Evolutionary conservation across 192 early-diverging fungal genomes (phyloP), one percentile per base, ranked within the genome.

Genomic region (Chytriomyces confervae): DNA sequence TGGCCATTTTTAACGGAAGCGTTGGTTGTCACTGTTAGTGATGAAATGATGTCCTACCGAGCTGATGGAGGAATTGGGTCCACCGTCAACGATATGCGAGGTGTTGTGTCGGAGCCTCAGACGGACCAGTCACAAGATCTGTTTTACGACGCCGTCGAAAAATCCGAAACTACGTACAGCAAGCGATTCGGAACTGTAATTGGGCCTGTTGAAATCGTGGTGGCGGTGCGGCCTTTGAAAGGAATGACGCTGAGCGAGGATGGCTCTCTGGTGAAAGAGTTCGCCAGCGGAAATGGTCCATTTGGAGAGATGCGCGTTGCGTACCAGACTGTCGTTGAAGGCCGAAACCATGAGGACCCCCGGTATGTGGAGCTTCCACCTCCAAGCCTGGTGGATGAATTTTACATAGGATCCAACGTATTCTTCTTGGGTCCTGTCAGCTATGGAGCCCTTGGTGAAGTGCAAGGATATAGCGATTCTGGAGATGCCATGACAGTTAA

Each of bases 1-100:
- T 99, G 95, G 91, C 97, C 97, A 43, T 96, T 94, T 75, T 82
- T 98, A 69, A 87, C 86, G 72, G 97, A 99, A 77, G 90, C 92
- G 0, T 81, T 89, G 0, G 91, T 97, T 3, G 82, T 90, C 11
- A 87, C 89, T 29, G 88, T 99, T 13, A 90, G 90, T 2, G 94
- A 96, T 80, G 90, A 90, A 46, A 67, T 82, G 23, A 89, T 88
- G 77, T 81, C 78, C 57, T 93, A 93, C 72, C 84, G 91, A 46
- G 60, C 91, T 27, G 77, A 81, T 20, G 48, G 82, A 9, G 75
- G 63, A 6, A 70, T 27, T 29, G 68, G 50, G 6, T 27, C 62
- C 4, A 13, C 10, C 6, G 75, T 71, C 50, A 46, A 13, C 18
- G 72, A 70, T 29, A 70, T 73, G 6, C 13, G 61, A 8, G 82